Evolutionary conservation across 2,329 filamentous ascomycete species (phyloP).

Genomic region (Amauroascus verrucosus): DNA sequence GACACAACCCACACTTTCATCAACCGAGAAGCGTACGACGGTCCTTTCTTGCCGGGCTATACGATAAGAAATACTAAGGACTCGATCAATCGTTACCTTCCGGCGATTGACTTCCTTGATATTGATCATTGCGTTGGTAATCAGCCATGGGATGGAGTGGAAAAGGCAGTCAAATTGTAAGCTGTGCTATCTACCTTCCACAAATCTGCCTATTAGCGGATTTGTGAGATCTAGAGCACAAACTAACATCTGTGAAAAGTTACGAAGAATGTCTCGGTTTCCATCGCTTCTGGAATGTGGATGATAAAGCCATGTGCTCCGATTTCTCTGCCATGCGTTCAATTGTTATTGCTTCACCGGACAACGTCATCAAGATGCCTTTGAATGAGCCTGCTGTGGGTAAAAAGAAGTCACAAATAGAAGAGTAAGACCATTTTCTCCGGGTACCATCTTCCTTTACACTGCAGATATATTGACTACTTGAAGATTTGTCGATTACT

Average conservation of each 20-base stretch:
- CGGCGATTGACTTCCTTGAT: slow-evolving; percentile 56
- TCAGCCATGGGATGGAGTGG: slow-evolving; percentile 80
- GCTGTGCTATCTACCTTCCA: slow-evolving; percentile 16
- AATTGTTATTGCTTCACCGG: slow-evolving; percentile 74
- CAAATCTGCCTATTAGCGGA: not conserved
- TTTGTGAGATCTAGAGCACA: not conserved
- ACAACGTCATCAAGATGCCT: slow-evolving; percentile 86
- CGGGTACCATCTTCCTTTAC: not conserved
- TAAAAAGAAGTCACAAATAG: slow-evolving; percentile 80
- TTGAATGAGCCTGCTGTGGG: slow-evolving; percentile 85
- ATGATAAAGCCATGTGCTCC: slow-evolving; percentile 79
- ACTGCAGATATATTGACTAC: not conserved
- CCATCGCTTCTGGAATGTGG: slow-evolving; percentile 91
- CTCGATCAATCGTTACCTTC: slow-evolving; percentile 41
- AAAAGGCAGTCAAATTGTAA: slow-evolving; percentile 46
- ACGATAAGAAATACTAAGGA: slow-evolving; percentile 41
- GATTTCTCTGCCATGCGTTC: slow-evolving; percentile 78
- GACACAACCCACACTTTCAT: slow-evolving; percentile 85
- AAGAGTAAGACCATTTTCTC: slow-evolving; percentile 51
- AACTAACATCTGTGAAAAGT: slow-evolving; percentile 27
- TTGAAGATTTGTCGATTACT: slow-evolving; percentile 57
- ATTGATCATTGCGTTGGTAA: slow-evolving; percentile 95
- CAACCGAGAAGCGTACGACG: slow-evolving; percentile 56
- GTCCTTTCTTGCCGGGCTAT: slow-evolving; percentile 70
- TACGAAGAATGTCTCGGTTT: slow-evolving; percentile 81